Percentiles rank a stretch among this genome's conserved stretches.
phyloP scores from a whole-genome alignment of 352 stramenopile species.

The Aphanomyces cochlioides region DNA sequence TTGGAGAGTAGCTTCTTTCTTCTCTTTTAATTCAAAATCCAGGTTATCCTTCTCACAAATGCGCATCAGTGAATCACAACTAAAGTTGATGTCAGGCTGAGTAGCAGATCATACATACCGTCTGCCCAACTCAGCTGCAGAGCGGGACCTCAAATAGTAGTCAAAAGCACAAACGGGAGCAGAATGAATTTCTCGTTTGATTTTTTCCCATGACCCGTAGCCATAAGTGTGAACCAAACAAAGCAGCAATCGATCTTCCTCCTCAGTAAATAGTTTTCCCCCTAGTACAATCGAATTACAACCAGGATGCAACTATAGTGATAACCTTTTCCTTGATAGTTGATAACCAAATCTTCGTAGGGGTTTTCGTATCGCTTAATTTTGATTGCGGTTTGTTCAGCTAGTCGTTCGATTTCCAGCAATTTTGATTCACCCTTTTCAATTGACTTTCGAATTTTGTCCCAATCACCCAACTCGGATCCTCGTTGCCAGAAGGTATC shows the following conservation, averaged over 20 bases:
- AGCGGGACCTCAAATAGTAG: slow-evolving; percentile 98
- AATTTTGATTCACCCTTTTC: slow-evolving; percentile 86
- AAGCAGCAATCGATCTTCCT: slow-evolving; percentile 97
- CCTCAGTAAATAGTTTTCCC: slow-evolving; percentile 93
- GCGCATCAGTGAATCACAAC: slow-evolving; percentile 91
- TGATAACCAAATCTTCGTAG: slow-evolving; percentile 84
- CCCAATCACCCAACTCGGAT: slow-evolving; percentile 73
- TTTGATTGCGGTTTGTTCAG: slow-evolving; percentile 67
- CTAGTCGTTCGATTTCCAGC: slow-evolving; percentile 81
- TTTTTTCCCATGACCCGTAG: slow-evolving; percentile 95
- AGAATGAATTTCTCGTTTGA: slow-evolving; percentile 94
- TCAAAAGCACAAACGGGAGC: slow-evolving; percentile 95
- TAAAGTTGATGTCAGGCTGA: neutral
- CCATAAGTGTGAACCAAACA: slow-evolving; percentile 97
- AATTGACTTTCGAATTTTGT: slow-evolving; percentile 82
- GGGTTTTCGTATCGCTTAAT: slow-evolving; percentile 75
- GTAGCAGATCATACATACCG: slow-evolving; percentile 35
- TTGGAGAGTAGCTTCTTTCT: slow-evolving; percentile 66
- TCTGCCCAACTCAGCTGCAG: slow-evolving; percentile 92
- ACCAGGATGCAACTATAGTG: no score
- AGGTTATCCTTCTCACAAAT: slow-evolving; percentile 94
- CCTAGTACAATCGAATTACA: slow-evolving; percentile 10
- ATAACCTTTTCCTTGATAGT: slow-evolving; percentile 78
- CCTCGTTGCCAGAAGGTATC: slow-evolving; percentile 63
- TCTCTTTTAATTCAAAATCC: slow-evolving; percentile 69